Percentiles rank a stretch among this genome's conserved stretches.
These are phyloP conservation scores for cucumber (Cucumis sativus) DNA, from an alignment of 306 rosid genomes.

Conservation along the genomic window Cucumber_9930_V3 NC_026656.2:6900001-6900500, in stretches of 20 bases:
- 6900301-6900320: not conserved
- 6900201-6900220: not conserved
- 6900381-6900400: not conserved
- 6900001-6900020: slow-evolving; percentile 9
- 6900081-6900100: not conserved
- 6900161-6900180: not conserved
- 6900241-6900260: not conserved
- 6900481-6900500: no score
- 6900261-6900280: not conserved
- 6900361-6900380: not conserved
- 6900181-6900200: no score
- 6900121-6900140: not conserved
- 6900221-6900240: slow-evolving; percentile 7
- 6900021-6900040: not conserved
- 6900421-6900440: not conserved
- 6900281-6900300: not conserved
- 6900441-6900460: not conserved
- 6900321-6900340: not conserved
- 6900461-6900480: no score
- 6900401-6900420: not conserved
- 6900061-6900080: not conserved
- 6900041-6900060: no score
- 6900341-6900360: not conserved
- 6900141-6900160: not conserved
- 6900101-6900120: fast-evolving